A percentile compares a stretch with the other conserved stretches of the same genome.
These are phyloP conservation scores for Pseudogymnoascus sp. DNA, from an alignment of 2,329 filamentous ascomycete species.

Conservation along the genomic window DNA sequence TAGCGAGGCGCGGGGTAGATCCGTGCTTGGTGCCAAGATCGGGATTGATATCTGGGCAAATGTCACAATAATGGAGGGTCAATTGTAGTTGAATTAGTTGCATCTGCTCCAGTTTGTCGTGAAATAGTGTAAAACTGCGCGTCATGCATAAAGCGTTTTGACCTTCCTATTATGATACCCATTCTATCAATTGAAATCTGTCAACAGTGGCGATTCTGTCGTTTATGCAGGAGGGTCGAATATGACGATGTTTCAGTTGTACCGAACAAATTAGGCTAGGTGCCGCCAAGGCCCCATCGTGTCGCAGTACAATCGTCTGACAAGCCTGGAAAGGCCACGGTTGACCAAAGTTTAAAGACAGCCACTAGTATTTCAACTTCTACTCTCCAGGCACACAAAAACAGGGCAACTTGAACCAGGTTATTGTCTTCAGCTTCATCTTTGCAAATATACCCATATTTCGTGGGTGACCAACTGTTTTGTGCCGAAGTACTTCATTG, in stretches of 20 bases:
- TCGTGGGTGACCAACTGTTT: background rate
- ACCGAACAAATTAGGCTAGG: conserved; percentile 7
- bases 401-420: background rate
- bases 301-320: background rate
- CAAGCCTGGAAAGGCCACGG: conserved; percentile 9
- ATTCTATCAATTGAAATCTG: background rate
- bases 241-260: conserved; percentile 8
- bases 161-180: background rate
- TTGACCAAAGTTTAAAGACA: conserved; percentile 10
- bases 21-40: conserved; percentile 7
- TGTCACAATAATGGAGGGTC: conserved; percentile 1
- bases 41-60: conserved; percentile 1
- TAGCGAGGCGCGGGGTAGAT: conserved; percentile 8
- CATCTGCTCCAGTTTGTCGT: background rate
- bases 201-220: background rate
- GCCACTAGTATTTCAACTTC: conserved; percentile 6
- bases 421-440: conserved; percentile 3
- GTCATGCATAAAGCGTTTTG: background rate
- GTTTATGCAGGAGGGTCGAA: background rate
- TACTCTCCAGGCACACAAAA: conserved; percentile 2
- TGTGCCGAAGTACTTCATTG: background rate
- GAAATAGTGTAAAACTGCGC: background rate
- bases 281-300: background rate
- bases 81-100: background rate
- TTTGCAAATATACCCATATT: background rate